Conservation (phyloP, 2,329 filamentous ascomycete species). For the Hymenoscyphus infarciens region DNA sequence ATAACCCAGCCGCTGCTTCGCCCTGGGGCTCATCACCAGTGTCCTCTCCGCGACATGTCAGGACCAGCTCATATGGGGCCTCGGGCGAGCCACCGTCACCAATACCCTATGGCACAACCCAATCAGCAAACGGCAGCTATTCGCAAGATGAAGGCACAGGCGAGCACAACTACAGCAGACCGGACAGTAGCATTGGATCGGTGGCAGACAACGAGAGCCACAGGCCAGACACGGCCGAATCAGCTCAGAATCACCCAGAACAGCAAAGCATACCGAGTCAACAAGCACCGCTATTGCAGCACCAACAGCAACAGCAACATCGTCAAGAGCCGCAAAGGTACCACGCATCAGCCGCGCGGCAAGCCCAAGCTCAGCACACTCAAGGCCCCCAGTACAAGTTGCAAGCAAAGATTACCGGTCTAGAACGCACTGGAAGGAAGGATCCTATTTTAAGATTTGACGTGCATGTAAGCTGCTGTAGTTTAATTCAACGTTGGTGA, state of each 20-base stretch:
- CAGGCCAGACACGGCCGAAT: slow-evolving; percentile 32
- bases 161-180: slow-evolving; percentile 25
- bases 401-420: slow-evolving; percentile 88
- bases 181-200: slow-evolving; percentile 29
- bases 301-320: slow-evolving; percentile 14
- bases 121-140: slow-evolving; percentile 22
- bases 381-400: slow-evolving; percentile 74
- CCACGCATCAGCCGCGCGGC: slow-evolving; percentile 28
- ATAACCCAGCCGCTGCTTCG: slow-evolving; percentile 54
- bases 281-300: slow-evolving; percentile 26
- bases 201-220: slow-evolving; percentile 28
- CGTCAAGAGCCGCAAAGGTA: slow-evolving; percentile 35
- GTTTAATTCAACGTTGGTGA: slow-evolving; percentile 1
- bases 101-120: slow-evolving; percentile 26
- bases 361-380: slow-evolving; percentile 37
- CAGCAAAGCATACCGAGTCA: slow-evolving; percentile 25
- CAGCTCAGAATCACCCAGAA: slow-evolving; percentile 25
- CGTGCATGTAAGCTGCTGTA: slow-evolving; percentile 70
- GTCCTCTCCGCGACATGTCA: slow-evolving; percentile 32
- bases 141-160: slow-evolving; percentile 29
- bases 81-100: slow-evolving; percentile 31
- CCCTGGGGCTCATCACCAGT: slow-evolving; percentile 52
- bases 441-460: slow-evolving; percentile 94
- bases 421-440: slow-evolving; percentile 92
- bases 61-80: slow-evolving; percentile 27